Evolutionary conservation across 768 basidiomycete species (phyloP), one percentile per base, ranked within the genome.

Genomic region (Suillus spraguei): DNA sequence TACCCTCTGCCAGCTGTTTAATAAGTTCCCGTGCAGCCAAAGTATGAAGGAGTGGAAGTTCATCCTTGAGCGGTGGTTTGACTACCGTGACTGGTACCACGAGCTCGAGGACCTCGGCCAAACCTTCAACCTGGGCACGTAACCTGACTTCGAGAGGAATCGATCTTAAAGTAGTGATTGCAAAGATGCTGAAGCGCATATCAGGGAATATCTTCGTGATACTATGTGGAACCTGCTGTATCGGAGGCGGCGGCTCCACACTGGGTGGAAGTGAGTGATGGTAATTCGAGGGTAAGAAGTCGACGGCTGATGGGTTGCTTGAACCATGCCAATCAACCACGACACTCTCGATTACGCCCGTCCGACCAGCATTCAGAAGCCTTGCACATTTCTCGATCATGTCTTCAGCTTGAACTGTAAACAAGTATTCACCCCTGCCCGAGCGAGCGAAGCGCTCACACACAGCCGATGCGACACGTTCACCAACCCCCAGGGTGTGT

Each of bases 401-500:
- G 28, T 76, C 75, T 60, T 85, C 84, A 10, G 77, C 71, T 4
- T 78, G 70, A 9, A 75, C 69, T 5, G 86, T 83, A 63, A 83
- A 82, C 0, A 85, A 71, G 55, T 70, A 81, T 33, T 78, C 74
- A 22, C 88, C 88, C 10, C 82, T 77, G 2, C 88, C 88, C 3
- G 76, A 77, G n/a, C 76, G 71, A 1, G 88, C 86, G 17, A 89
- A 82, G 5, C 79, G 72, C 65, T 84, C 80, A 67, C 84, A 85
- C 66, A 83, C 76, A 0, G 78, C 82, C 4, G 78, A 83, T 3
- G 86, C 86, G 2, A 82, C 80, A 1, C 66, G 68, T 28, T 74
- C 58, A 13, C 88, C 88, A 16, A 89, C 85, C 1, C 87, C 88
- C 3, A 89, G 79, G 9, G 81, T 78, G 64, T 87, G 89, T 6